Conservation (phyloP, 192 early-diverging fungal genomes). For the Backusella mclennaniae region DNA sequence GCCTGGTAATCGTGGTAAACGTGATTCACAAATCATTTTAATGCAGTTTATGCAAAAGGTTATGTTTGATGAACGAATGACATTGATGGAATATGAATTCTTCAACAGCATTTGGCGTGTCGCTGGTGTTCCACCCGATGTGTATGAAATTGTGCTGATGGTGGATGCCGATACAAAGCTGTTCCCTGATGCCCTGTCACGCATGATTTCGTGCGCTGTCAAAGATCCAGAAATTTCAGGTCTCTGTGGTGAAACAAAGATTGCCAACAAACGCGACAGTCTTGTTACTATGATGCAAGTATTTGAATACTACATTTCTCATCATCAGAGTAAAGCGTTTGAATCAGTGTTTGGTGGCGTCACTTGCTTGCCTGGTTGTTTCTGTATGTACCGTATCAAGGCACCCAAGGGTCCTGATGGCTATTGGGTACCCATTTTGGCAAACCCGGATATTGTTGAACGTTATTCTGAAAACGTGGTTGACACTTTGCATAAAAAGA, state of each 20-base stretch:
- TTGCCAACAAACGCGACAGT: conserved; percentile 73
- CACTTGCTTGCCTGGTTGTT: conserved; percentile 82
- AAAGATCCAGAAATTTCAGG: conserved; percentile 72
- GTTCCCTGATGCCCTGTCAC: conserved; percentile 66
- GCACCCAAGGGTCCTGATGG: conserved; percentile 76
- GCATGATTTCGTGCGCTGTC: conserved; percentile 69
- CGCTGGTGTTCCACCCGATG: conserved; percentile 67
- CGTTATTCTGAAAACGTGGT: conserved; percentile 84
- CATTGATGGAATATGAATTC: conserved; percentile 78
- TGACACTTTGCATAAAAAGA: conserved; percentile 75
- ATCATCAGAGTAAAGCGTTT: conserved; percentile 80
- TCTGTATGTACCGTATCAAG: conserved; percentile 87
- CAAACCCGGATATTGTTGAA: conserved; percentile 82
- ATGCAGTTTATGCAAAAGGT: conserved; percentile 94
- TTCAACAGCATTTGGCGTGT: conserved; percentile 75
- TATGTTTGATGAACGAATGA: conserved; percentile 88
- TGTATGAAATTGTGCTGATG: conserved; percentile 77
- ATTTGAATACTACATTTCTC: conserved; percentile 85
- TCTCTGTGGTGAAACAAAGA: conserved; percentile 80
- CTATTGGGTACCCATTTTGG: conserved; percentile 76
- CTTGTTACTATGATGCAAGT: conserved; percentile 84
- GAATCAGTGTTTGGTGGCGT: conserved; percentile 85
- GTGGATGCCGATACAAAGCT: conserved; percentile 87
- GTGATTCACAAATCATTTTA: conserved; percentile 94
- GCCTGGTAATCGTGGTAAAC: conserved; percentile 91